phyloP scores from a whole-genome alignment of 2,329 filamentous ascomycete species.

The Blastomyces silverae region DNA sequence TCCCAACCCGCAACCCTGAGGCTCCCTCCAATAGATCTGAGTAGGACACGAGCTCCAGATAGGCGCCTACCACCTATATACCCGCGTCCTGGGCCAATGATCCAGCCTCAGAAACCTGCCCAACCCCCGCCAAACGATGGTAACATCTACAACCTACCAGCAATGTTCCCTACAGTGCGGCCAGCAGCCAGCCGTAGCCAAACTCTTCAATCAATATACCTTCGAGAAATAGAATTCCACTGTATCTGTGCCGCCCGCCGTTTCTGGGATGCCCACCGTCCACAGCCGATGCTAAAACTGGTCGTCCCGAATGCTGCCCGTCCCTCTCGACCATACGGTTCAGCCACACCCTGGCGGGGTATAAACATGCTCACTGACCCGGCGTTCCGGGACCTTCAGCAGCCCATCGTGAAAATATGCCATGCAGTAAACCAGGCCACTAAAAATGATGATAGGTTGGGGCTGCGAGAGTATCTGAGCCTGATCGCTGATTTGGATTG shows the following conservation, averaged over 20 bases:
- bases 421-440: not conserved
- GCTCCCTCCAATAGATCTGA: not conserved
- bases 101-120: not conserved
- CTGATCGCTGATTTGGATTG: conserved; percentile 12
- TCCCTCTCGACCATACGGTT: not conserved
- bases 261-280: conserved; percentile 13
- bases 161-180: not conserved
- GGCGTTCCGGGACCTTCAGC: not conserved
- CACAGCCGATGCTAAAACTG: conserved; percentile 3
- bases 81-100: not conserved
- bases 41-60: not conserved
- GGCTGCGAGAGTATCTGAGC: conserved; percentile 9
- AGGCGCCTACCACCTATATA: not conserved
- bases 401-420: not conserved
- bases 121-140: not conserved
- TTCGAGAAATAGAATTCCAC: conserved; percentile 9
- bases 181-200: not conserved
- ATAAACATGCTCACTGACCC: conserved; percentile 2
- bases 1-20: not conserved
- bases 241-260: conserved; percentile 11
- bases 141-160: not conserved
- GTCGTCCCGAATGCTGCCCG: not conserved
- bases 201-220: not conserved
- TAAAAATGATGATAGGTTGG: conserved; percentile 1
- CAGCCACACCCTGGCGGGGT: not conserved